phyloP scores from a whole-genome alignment of 176 grass and related monocot genomes.

The Cenchrus purpureus region DNA sequence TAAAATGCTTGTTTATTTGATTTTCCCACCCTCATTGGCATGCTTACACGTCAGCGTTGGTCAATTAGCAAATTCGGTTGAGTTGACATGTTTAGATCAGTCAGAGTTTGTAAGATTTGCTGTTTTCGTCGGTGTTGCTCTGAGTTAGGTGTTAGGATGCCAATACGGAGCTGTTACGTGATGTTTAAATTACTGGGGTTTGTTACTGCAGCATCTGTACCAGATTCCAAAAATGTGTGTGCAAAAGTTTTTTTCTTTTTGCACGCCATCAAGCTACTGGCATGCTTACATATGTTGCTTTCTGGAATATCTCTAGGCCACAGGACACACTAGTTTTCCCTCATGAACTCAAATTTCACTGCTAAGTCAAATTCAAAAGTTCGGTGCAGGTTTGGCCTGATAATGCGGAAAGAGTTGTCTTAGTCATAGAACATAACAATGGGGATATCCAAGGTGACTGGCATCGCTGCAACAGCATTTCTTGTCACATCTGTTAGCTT shows the following conservation, averaged over 20 bases:
- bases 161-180: neutral
- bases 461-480: slow-evolving; percentile 49
- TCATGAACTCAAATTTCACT: neutral
- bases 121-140: neutral
- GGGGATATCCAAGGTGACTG: slow-evolving; percentile 74
- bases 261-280: neutral
- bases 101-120: neutral
- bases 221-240: neutral
- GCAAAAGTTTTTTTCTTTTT: too few relatives aligned
- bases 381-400: slow-evolving; percentile 12
- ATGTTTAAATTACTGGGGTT: neutral
- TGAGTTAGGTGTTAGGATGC: neutral
- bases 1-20: neutral
- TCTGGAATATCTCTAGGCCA: neutral
- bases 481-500: slow-evolving; percentile 53
- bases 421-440: slow-evolving; percentile 16
- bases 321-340: neutral
- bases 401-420: neutral
- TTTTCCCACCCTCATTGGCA: neutral
- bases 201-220: neutral
- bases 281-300: neutral
- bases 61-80: neutral
- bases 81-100: neutral
- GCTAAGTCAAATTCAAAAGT: neutral
- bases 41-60: too few relatives aligned